Percentiles rank a stretch among this genome's conserved stretches.
These are phyloP conservation scores for Nannochloropsis oceanica DNA, from an alignment of 108 stramenopile species.

Conservation along the genomic window DNA sequence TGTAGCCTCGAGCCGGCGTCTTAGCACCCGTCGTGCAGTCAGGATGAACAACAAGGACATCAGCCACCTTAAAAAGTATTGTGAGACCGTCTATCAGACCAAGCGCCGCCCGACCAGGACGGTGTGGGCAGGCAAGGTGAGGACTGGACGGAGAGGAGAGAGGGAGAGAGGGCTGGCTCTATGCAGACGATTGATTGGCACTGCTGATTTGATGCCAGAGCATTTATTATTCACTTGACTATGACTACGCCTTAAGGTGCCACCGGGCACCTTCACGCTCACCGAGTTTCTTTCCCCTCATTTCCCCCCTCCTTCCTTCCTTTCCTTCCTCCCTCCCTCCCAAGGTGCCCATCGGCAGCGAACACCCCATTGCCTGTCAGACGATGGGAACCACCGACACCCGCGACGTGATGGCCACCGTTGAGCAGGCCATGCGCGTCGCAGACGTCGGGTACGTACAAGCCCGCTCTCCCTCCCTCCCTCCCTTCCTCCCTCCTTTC, in stretches of 20 bases:
- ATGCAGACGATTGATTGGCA: too few species aligned
- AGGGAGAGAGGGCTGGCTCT: too few species aligned
- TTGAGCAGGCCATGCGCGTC: slow-evolving; percentile 75
- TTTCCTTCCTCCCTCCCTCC: not conserved
- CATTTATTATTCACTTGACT: too few species aligned
- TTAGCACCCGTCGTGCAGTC: not conserved
- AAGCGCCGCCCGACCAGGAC: slow-evolving; percentile 18
- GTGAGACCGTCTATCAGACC: slow-evolving; percentile 2
- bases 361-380: slow-evolving; percentile 86
- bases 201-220: too few species aligned
- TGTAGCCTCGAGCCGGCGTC: not conserved
- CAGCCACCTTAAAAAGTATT: slow-evolving; percentile 10
- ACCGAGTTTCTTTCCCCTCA: too few species aligned
- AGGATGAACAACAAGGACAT: not conserved
- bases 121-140: slow-evolving; percentile 19
- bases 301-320: too few species aligned
- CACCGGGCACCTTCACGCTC: too few species aligned
- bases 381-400: slow-evolving; percentile 95
- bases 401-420: slow-evolving; percentile 74
- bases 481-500: not conserved
- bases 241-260: too few species aligned
- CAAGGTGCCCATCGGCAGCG: slow-evolving; percentile 56
- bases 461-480: too few species aligned
- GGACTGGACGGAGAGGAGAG: too few species aligned
- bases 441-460: slow-evolving; percentile 49